Conservation (phyloP, 2,329 filamentous ascomycete species). For the Talaromyces pinophilus region DNA sequence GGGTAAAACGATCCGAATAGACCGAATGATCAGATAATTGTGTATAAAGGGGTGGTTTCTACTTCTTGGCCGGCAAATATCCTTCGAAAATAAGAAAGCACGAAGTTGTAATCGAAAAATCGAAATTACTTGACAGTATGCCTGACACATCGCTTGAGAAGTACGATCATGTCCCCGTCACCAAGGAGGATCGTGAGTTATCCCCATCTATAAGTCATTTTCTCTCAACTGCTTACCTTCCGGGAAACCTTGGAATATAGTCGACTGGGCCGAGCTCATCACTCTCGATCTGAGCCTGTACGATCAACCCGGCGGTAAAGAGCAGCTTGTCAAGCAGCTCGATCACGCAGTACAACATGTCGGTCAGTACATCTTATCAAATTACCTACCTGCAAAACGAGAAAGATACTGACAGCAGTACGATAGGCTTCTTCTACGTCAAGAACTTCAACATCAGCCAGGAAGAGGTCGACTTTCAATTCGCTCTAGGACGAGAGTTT, state of each 20-base stretch:
- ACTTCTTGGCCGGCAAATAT: background rate
- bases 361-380: constrained; percentile 26
- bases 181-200: constrained; percentile 42
- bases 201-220: no score
- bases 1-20: background rate
- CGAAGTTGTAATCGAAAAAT: background rate
- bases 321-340: constrained; percentile 56
- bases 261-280: constrained; percentile 58
- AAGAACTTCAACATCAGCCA: constrained; percentile 63
- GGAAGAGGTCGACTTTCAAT: constrained; percentile 62
- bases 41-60: background rate
- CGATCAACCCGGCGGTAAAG: constrained; percentile 56
- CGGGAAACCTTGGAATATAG: background rate
- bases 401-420: background rate
- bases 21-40: background rate
- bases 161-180: constrained; percentile 52
- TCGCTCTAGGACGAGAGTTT: constrained; percentile 61
- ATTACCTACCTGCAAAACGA: no score
- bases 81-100: background rate
- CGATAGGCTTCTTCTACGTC: constrained; percentile 61
- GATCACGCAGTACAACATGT: constrained; percentile 56
- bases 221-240: no score
- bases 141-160: constrained; percentile 36
- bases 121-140: constrained; percentile 26
- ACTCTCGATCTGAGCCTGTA: constrained; percentile 60